Evolutionary conservation across 306 rosid species (phyloP).

Genomic region (Cicer bijugum): DNA sequence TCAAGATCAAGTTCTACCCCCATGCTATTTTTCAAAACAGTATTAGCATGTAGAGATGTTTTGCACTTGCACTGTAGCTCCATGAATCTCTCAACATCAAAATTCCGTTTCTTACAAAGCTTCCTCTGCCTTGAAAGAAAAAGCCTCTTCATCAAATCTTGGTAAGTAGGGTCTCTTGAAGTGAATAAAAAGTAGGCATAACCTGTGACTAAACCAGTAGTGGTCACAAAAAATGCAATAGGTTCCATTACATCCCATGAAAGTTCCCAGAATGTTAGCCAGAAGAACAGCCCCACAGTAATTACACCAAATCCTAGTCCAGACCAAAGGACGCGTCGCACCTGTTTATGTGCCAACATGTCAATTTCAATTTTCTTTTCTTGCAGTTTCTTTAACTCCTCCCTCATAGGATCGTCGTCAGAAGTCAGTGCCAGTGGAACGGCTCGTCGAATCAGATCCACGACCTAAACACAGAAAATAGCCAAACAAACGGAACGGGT

Average conservation of each 20-base stretch:
- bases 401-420: constrained; percentile 68
- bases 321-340: constrained; percentile 76
- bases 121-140: constrained; percentile 81
- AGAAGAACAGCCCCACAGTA: constrained; percentile 73
- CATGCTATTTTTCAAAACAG: constrained; percentile 60
- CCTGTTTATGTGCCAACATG: constrained; percentile 75
- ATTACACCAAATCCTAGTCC: constrained; percentile 60
- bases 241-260: constrained; percentile 99
- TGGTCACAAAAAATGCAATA: constrained; percentile 79
- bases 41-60: constrained; percentile 49
- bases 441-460: constrained; percentile 77
- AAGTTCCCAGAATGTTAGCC: constrained; percentile 97
- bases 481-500: constrained; percentile 29
- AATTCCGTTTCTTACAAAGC: constrained; percentile 59
- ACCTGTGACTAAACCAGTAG: constrained; percentile 74
- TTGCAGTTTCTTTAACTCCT: constrained; percentile 71
- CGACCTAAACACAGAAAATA: constrained; percentile 61
- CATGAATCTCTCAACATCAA: constrained; percentile 68
- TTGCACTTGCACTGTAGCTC: constrained; percentile 74
- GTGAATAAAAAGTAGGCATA: constrained; percentile 88
- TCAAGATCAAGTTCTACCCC: constrained; percentile 77
- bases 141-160: constrained; percentile 86
- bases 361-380: constrained; percentile 85
- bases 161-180: constrained; percentile 93
- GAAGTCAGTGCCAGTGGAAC: constrained; percentile 75